These are phyloP conservation scores for Zelopaecilomyces penicillatus DNA, from an alignment of 2,329 filamentous ascomycete species.

Conservation along the genomic window DNA sequence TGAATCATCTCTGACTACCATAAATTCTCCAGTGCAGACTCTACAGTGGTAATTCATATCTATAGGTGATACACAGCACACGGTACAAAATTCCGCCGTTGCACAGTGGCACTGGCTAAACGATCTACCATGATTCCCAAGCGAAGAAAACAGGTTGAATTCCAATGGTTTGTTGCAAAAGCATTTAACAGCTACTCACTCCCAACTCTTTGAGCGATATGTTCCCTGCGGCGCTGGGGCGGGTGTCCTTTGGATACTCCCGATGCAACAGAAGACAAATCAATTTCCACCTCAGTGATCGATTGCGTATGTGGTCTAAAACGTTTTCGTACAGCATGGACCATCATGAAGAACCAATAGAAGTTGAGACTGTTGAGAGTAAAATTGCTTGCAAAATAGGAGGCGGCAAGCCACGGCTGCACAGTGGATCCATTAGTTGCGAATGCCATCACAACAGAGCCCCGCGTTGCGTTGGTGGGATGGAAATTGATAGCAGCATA, in stretches of 20 bases:
- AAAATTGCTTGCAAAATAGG: constrained; percentile 63
- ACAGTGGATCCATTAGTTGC: constrained; percentile 42
- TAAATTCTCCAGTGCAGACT: too few species aligned
- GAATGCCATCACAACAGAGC: constrained; percentile 29
- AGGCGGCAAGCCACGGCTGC: constrained; percentile 59
- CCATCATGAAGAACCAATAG: constrained; percentile 85
- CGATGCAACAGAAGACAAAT: constrained; percentile 22
- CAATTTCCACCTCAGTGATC: constrained; percentile 20
- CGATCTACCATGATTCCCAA: too few species aligned
- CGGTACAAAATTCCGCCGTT: too few species aligned
- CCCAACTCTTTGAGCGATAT: too few species aligned
- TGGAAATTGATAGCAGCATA: constrained; percentile 40
- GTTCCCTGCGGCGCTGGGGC: constrained; percentile 22
- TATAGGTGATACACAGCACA: too few species aligned
- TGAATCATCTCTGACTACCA: too few species aligned
- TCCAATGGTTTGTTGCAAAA: too few species aligned
- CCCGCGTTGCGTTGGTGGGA: constrained; percentile 22
- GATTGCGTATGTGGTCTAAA: constrained; percentile 46
- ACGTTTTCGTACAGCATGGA: constrained; percentile 66
- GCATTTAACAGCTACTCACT: too few species aligned
- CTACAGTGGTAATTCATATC: too few species aligned
- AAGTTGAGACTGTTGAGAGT: constrained; percentile 70
- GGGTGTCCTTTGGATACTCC: constrained; percentile 13
- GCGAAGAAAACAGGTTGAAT: too few species aligned
- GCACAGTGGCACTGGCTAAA: too few species aligned